Conservation (phyloP, 306 rosid genomes). For the Luffa aegyptiaca region DNA sequence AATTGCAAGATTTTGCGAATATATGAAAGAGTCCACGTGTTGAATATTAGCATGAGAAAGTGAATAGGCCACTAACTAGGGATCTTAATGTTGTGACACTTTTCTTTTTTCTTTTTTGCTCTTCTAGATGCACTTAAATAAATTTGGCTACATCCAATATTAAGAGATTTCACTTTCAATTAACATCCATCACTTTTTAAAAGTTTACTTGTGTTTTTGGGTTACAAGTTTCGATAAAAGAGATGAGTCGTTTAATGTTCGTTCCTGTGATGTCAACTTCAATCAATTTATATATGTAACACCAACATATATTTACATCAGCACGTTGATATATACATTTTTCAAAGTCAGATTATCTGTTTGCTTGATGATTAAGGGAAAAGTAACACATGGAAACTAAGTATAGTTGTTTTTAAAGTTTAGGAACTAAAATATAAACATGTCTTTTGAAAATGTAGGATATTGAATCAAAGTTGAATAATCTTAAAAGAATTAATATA, state of each 20-base stretch:
- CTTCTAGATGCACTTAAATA: background rate
- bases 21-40: background rate
- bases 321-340: too few species aligned
- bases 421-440: too few species aligned
- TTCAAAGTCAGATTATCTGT: too few species aligned
- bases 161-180: background rate
- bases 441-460: too few species aligned
- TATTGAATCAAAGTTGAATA: too few species aligned
- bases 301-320: too few species aligned
- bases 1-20: background rate
- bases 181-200: background rate
- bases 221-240: background rate
- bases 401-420: too few species aligned
- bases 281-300: too few species aligned
- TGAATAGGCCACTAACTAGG: background rate
- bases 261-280: too few species aligned
- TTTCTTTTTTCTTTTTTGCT: background rate
- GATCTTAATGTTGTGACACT: background rate
- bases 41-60: background rate
- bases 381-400: too few species aligned
- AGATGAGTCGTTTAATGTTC: background rate
- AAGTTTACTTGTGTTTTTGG: background rate
- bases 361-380: too few species aligned
- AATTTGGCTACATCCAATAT: background rate
- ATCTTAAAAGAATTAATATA: too few species aligned